These are phyloP conservation scores for Cymbopogon citratus DNA, from an alignment of 176 grass and related monocot species.

Conservation along the genomic window DNA sequence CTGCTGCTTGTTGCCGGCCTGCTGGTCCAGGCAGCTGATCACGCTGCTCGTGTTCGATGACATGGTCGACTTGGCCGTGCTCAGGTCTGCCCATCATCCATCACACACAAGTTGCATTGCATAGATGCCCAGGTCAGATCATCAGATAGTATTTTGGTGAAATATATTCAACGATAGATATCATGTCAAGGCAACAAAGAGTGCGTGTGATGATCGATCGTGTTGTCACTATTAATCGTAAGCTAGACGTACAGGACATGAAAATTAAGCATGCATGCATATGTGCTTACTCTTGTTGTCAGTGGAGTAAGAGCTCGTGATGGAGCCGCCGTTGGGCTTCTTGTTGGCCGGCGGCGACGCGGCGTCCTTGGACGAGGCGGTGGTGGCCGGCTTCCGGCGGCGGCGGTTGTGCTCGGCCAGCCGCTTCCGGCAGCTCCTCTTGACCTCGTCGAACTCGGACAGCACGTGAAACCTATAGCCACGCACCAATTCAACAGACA, in stretches of 20 bases:
- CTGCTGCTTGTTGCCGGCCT: constrained; percentile 27
- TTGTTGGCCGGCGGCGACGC: constrained; percentile 8
- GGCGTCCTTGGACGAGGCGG: constrained; percentile 7
- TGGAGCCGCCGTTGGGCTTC: constrained; percentile 27
- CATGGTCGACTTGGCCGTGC: constrained; percentile 39
- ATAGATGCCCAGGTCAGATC: background rate
- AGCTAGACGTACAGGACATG: background rate
- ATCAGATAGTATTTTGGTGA: too few species aligned
- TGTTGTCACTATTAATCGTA: background rate
- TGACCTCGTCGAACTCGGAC: constrained; percentile 65
- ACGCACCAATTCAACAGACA: background rate
- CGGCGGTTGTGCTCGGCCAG: constrained; percentile 82
- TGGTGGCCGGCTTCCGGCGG: constrained; percentile 52
- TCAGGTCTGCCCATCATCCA: background rate
- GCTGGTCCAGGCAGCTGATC: constrained; percentile 44
- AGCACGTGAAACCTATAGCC: constrained; percentile 63
- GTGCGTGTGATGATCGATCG: too few species aligned
- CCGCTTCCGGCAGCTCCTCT: constrained; percentile 73
- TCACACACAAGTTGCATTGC: background rate
- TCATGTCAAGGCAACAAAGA: background rate
- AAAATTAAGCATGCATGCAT: background rate
- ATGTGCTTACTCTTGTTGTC: constrained; percentile 31
- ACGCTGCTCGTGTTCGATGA: constrained; percentile 46
- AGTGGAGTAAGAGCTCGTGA: constrained; percentile 26
- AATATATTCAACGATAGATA: background rate